Base-by-base conservation (phyloP, 371 early-diverging fungal species). In the Circinella umbellata region DNA sequence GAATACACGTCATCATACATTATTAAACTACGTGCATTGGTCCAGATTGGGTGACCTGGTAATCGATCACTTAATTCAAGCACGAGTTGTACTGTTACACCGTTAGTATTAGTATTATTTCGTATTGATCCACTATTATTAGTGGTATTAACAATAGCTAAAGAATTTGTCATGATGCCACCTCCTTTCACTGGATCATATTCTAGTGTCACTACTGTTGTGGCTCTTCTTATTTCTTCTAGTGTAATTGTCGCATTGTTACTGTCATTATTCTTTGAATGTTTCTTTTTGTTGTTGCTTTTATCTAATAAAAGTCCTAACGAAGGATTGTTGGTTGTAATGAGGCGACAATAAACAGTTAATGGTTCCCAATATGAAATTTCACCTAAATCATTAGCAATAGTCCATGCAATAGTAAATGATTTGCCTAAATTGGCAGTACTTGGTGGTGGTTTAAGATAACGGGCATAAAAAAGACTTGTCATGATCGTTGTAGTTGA, bases 321-420 rank as follows among this genome's bases (percentile, higher is more conserved):
- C 5, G 47, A 9, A 34, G 39, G 11, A 36, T 34, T 34, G 4
- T 36, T 3, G 14, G 61, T 15, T 34, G 42, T 4, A 17, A 71
- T 63, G 27, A 57, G 20, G 15, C 42, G 42, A 55, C 39, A 69
- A n/a, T 61, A 49, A 15, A 81, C 65, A 10, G 73, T 72, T 2
- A 80, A 55, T 10, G 77, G 48, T 37, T 74, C 69, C 73, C 63
- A 76, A 36, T 70, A 82, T 3, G 73, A 63, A 37, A 70, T 68
- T 67, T 85, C 85, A 20, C 81, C 81, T 0, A 85, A 69, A 77
- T 85, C 85, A 34, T 73, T 85, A 46, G 78, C 76, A n/a, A 82
- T 70, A 8, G 78, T 80, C 83, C 82, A 81, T 14, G 80, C 82
- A 27, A 85, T 73, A 8, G 69, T 74, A 54, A 85, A 85, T n/a